phyloP scores from a whole-genome alignment of 2,329 filamentous ascomycete genomes.

The Aspergillus pseudoviridinutans region DNA sequence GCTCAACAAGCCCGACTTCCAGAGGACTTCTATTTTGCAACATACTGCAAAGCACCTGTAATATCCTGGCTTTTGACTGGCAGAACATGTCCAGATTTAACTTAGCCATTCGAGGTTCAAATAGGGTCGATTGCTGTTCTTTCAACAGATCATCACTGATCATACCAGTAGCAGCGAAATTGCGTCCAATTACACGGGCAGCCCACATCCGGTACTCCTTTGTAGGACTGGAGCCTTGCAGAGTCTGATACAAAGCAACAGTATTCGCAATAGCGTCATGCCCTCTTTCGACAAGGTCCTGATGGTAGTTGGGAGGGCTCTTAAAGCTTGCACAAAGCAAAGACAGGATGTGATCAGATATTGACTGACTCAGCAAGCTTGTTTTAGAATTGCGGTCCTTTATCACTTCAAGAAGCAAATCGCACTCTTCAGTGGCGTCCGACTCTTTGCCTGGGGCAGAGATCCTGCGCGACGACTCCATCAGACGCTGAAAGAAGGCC shows the following conservation, averaged over 20 bases:
- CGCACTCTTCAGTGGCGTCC: slow-evolving; percentile 69
- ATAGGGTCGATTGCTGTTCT: slow-evolving; percentile 33
- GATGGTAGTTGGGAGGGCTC: slow-evolving; percentile 52
- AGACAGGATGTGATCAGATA: slow-evolving; percentile 45
- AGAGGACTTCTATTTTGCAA: slow-evolving; percentile 55
- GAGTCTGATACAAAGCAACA: slow-evolving; percentile 71
- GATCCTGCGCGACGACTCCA: slow-evolving; percentile 64
- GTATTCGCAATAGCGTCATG: slow-evolving; percentile 59
- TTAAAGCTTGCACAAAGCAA: slow-evolving; percentile 70
- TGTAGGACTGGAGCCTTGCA: slow-evolving; percentile 60
- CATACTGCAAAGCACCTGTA: slow-evolving; percentile 60
- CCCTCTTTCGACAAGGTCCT: slow-evolving; percentile 69
- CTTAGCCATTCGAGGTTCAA: slow-evolving; percentile 10
- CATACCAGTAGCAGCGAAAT: slow-evolving; percentile 72
- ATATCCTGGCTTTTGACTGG: slow-evolving; percentile 59
- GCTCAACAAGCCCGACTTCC: slow-evolving; percentile 41
- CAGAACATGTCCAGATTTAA: slow-evolving; percentile 14
- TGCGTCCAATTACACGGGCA: slow-evolving; percentile 75
- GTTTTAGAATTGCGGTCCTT: slow-evolving; percentile 62
- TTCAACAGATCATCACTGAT: slow-evolving; percentile 48
- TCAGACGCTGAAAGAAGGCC: slow-evolving; percentile 62
- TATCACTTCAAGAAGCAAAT: slow-evolving; percentile 73
- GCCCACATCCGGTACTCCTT: slow-evolving; percentile 78
- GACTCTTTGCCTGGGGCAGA: slow-evolving; percentile 65
- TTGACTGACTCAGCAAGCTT: slow-evolving; percentile 67